Base-by-base conservation (phyloP, 169 alveolate genomes). In the Besnoitia besnoiti region DNA sequence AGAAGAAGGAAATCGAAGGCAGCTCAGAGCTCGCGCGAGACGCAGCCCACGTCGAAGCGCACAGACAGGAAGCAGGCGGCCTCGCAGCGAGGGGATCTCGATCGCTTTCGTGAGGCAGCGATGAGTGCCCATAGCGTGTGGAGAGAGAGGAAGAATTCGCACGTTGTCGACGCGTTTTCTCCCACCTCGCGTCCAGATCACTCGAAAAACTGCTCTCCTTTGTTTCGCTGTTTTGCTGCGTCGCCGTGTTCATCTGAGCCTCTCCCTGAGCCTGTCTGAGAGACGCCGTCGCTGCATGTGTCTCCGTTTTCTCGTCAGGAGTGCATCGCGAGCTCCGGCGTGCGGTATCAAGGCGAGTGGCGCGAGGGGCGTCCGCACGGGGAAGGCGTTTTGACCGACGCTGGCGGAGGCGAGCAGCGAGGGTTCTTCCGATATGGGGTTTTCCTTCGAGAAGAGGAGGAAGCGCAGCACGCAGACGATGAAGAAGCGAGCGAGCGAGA, bases 291-390 rank as follows among this genome's bases (percentile, higher is more conserved):
- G 2, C 35, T 33, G 37, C 0, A 47, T 50, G 2, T 27, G 19
- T 19, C 37, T 39, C 46, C 47, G 33, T 61, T 85, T 47, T 61
- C 37, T 40, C 0, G 8, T 39, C 46, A 92, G 95, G 95, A 92
- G 76, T 39, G 90, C 84, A 89, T 92, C 35, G 62, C 91, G 5
- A 75, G 91, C 39, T 55, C 82, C 40, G 95, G 95, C 62, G 93
- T 61, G 77, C 39, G 91, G 21, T 90, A 92, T 87, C 33, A 50
- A 12, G 95, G 95, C 33, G 84, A 87, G 39, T 92, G 95, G 95
- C 79, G 77, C 16, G 73, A 40, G 44, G 95, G 95, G 40, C 85
- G 50, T 42, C 80, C 77, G 7, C 91, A 92, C 91, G 95, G 95
- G 16, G 50, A 37, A 30, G 95, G 95, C 37, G 79, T 55, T 7